Evolutionary conservation across 1,284 basidiomycete species (phyloP), one percentile per base, ranked within the genome.

Genomic region (Malassezia arunalokei): DNA sequence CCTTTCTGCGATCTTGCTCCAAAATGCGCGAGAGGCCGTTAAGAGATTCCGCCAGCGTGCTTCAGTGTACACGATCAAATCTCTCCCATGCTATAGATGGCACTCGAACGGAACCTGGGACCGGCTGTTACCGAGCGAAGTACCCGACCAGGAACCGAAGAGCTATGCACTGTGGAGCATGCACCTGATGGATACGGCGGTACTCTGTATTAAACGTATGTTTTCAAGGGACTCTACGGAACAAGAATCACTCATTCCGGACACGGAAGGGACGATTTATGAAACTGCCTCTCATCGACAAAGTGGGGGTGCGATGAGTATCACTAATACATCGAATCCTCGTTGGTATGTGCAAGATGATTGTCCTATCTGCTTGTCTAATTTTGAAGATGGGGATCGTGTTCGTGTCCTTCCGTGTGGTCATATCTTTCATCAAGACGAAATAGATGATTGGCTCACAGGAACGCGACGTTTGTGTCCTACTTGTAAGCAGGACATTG

Each of bases 401-500:
- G 63, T 73, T 8, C 57, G 71, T 6, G 58, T 73, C 3, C 51
- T 73, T 28, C 71, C 71, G 2, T 73, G 71, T 43, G 67, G 67
- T 6, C 71, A 73, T 38, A 58, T 70, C 11, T 73, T 67, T 54
- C 71, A 73, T 40, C 58, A 62, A 32, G 51, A 62, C 28, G 68
- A 66, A 51, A 40, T 55, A 47, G 71, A 73, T 49, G 61, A 64
- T 15, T 73, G 71, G 71, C 56, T 73, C 15, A 56, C 62, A 11
- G 47, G 59, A n/a, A 57, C 65, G 32, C 63, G 66, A 49, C 70
- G 69, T 45, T 47, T 71, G 11, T 73, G 71, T 47, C 71, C 71
- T 3, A 71, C 69, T n/a, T 73, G 71, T 50, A 71, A 71, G 57
- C 56, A 66, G 12, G 71, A 73, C 33, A 62, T 69, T 3, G 2